Conservation (phyloP, 2,329 filamentous ascomycete species). For the Ophiostoma pallidulum region DNA sequence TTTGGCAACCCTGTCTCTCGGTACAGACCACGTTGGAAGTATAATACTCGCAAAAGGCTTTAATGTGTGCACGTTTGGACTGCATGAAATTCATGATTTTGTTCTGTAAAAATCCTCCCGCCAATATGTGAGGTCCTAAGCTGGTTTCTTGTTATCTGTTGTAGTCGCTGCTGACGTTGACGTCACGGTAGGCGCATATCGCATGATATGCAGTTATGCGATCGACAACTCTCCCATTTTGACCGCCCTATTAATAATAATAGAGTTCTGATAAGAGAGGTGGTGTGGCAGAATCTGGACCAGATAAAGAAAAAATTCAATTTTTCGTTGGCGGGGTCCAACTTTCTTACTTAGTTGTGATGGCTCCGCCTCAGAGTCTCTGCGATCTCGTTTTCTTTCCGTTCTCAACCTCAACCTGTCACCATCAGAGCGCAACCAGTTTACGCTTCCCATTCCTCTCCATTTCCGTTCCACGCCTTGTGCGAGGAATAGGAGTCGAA, state of each 20-base stretch:
- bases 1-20: too few relatives aligned
- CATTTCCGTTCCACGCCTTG: not conserved
- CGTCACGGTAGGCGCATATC: too few relatives aligned
- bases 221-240: not conserved
- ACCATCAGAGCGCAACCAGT: not conserved
- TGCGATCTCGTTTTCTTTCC: not conserved
- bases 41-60: too few relatives aligned
- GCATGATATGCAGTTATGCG: too few relatives aligned
- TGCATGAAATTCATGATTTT: too few relatives aligned
- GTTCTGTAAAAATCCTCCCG: too few relatives aligned
- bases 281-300: constrained; percentile 8
- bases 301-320: constrained; percentile 10
- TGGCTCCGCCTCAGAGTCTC: too few relatives aligned
- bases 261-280: constrained; percentile 7
- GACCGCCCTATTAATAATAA: constrained; percentile 3
- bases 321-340: constrained; percentile 9
- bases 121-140: too few relatives aligned
- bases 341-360: constrained; percentile 8
- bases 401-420: not conserved
- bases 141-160: too few relatives aligned
- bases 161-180: too few relatives aligned
- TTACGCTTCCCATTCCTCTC: not conserved
- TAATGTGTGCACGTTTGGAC: too few relatives aligned
- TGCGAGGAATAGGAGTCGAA: not conserved
- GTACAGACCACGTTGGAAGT: too few relatives aligned